phyloP scores from a whole-genome alignment of 2,329 filamentous ascomycete species.

The Neonectria magnoliae region DNA sequence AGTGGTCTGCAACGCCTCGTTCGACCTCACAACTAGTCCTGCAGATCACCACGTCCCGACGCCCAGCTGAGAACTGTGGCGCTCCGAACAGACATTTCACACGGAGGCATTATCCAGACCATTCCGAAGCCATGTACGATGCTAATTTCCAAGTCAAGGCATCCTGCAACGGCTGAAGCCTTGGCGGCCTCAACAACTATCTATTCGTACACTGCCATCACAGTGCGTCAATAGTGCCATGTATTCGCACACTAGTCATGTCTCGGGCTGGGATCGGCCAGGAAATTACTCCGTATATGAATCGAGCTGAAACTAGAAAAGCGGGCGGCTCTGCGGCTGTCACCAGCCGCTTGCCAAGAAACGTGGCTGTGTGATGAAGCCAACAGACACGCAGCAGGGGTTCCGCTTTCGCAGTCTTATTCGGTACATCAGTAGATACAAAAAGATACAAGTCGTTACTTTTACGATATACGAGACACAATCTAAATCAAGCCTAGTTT shows the following conservation, averaged over 20 bases:
- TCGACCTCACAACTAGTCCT: neutral
- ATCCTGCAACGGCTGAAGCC: neutral
- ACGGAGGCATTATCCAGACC: neutral
- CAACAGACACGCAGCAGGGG: neutral
- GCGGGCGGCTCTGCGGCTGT: neutral
- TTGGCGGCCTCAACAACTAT: neutral
- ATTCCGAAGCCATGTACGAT: neutral
- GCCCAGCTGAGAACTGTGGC: neutral
- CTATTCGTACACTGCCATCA: neutral
- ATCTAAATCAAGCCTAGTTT: constrained; percentile 7
- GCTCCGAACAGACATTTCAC: neutral
- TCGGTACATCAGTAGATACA: neutral
- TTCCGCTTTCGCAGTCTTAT: neutral
- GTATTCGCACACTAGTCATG: neutral
- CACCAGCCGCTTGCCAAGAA: neutral
- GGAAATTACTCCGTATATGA: neutral
- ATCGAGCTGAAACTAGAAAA: neutral
- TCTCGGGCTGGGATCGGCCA: too few species aligned
- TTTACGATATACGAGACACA: neutral
- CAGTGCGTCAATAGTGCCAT: neutral
- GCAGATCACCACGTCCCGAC: neutral
- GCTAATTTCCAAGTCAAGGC: neutral
- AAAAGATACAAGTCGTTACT: constrained; percentile 14
- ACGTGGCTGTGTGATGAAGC: neutral
- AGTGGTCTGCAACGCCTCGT: neutral